These are phyloP conservation scores for Huntiella moniliformis DNA, from an alignment of 2,329 filamentous ascomycete genomes.

Conservation along the genomic window DNA sequence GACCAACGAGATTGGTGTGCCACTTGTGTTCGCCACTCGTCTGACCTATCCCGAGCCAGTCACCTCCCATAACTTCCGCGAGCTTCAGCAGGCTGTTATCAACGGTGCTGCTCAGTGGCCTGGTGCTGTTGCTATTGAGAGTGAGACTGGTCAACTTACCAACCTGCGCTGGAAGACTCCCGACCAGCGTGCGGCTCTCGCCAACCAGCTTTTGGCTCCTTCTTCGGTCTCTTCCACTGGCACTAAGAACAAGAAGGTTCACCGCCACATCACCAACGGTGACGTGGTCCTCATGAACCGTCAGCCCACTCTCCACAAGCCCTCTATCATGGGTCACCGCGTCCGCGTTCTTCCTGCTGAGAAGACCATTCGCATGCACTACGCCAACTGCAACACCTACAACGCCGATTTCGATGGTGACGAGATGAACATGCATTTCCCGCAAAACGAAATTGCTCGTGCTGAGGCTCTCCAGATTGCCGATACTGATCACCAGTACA, in stretches of 20 bases:
- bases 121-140: slow-evolving; percentile 84
- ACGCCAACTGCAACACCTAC: slow-evolving; percentile 98
- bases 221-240: slow-evolving; percentile 57
- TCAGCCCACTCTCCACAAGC: slow-evolving; percentile 93
- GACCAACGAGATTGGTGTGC: slow-evolving; percentile 95
- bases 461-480: slow-evolving; percentile 86
- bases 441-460: slow-evolving; percentile 85
- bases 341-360: slow-evolving; percentile 83
- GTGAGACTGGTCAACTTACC: slow-evolving; percentile 82
- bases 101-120: slow-evolving; percentile 91
- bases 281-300: slow-evolving; percentile 98
- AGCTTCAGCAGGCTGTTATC: slow-evolving; percentile 87
- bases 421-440: slow-evolving; percentile 99
- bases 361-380: slow-evolving; percentile 98
- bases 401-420: slow-evolving; percentile 99
- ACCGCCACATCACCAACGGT: slow-evolving; percentile 86
- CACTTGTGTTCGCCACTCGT: slow-evolving; percentile 92
- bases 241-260: slow-evolving; percentile 82
- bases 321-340: slow-evolving; percentile 95
- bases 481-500: slow-evolving; percentile 92
- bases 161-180: slow-evolving; percentile 71
- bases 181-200: slow-evolving; percentile 74
- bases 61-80: slow-evolving; percentile 90
- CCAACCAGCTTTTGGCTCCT: slow-evolving; percentile 81
- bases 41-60: slow-evolving; percentile 94